Percentiles rank a stretch among this genome's conserved stretches.
phyloP scores from a whole-genome alignment of 2,329 filamentous ascomycete genomes.

The Juglanconis juglandina region DNA sequence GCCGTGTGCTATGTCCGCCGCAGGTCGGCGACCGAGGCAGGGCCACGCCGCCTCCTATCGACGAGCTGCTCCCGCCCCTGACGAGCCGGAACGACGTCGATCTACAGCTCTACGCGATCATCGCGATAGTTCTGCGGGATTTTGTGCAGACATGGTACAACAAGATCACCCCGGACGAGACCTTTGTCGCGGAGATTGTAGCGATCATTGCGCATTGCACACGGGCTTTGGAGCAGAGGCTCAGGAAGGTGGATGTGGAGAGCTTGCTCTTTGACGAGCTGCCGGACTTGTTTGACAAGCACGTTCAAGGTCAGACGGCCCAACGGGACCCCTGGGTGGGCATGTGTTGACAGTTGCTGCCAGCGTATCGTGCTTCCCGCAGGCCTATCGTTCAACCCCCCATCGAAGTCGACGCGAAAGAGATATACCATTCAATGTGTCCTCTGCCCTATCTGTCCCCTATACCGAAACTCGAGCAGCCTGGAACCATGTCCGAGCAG shows the following conservation, averaged over 20 bases:
- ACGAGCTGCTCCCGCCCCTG: conserved; percentile 81
- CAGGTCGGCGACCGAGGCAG: conserved; percentile 56
- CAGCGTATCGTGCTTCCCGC: conserved; percentile 72
- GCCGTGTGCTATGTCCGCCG: conserved; percentile 78
- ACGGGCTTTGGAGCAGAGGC: conserved; percentile 77
- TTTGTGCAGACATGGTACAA: conserved; percentile 92
- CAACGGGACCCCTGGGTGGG: background rate
- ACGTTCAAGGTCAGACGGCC: conserved; percentile 65
- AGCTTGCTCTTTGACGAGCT: conserved; percentile 82
- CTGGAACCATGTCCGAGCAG: conserved; percentile 56
- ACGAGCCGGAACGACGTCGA: conserved; percentile 95
- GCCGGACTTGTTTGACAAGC: conserved; percentile 73
- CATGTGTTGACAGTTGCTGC: conserved; percentile 19
- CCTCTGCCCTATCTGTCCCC: conserved; percentile 79
- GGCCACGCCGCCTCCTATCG: conserved; percentile 57
- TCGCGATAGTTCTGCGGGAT: conserved; percentile 84
- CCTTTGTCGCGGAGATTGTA: conserved; percentile 82
- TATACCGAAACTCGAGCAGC: conserved; percentile 57
- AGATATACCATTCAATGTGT: conserved; percentile 78
- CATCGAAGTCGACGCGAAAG: conserved; percentile 58
- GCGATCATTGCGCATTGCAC: conserved; percentile 92
- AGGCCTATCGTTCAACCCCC: conserved; percentile 55
- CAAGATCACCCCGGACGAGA: conserved; percentile 85
- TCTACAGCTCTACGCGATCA: conserved; percentile 85
- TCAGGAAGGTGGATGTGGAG: conserved; percentile 79